phyloP scores from a whole-genome alignment of 2,329 filamentous ascomycete genomes.

The Periconia sp. region DNA sequence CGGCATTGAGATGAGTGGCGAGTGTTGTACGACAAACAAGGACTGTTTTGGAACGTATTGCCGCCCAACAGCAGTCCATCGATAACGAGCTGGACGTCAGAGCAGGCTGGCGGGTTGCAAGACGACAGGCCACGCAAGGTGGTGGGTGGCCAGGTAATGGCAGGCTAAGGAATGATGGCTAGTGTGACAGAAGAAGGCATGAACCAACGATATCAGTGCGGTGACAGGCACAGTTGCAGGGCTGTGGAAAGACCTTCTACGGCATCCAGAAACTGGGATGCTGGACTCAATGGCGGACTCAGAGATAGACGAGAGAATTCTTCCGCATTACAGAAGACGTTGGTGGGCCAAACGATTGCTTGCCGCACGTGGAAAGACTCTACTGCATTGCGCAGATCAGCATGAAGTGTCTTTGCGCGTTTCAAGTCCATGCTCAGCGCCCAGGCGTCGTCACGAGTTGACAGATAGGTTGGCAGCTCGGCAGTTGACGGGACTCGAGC shows the following conservation, averaged over 20 bases:
- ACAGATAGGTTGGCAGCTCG: not conserved
- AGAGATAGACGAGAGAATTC: constrained; percentile 5
- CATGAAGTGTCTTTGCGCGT: constrained; percentile 14
- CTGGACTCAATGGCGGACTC: not conserved
- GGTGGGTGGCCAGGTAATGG: not conserved
- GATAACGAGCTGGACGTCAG: not conserved
- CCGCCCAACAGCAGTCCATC: not conserved
- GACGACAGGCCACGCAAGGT: not conserved
- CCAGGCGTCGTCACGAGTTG: constrained; percentile 9
- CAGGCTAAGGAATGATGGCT: constrained; percentile 1
- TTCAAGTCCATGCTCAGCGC: constrained; percentile 26
- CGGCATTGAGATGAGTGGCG: too few species aligned
- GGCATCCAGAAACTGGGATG: constrained; percentile 6
- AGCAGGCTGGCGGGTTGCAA: not conserved
- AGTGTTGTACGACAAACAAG: constrained; percentile 3
- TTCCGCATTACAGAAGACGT: constrained; percentile 11
- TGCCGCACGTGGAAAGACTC: constrained; percentile 15
- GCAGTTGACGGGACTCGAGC: not conserved
- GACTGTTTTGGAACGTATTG: constrained; percentile 1
- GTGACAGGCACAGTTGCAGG: constrained; percentile 1
- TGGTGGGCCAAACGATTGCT: constrained; percentile 12
- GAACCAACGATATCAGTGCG: not conserved
- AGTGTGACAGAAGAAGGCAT: constrained; percentile 7
- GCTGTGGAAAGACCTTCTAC: constrained; percentile 4
- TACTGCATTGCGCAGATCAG: constrained; percentile 10